Evolutionary conservation across 768 basidiomycete genomes (phyloP), one percentile per base, ranked within the genome.

Genomic region (Phaffia tasmanica): DNA sequence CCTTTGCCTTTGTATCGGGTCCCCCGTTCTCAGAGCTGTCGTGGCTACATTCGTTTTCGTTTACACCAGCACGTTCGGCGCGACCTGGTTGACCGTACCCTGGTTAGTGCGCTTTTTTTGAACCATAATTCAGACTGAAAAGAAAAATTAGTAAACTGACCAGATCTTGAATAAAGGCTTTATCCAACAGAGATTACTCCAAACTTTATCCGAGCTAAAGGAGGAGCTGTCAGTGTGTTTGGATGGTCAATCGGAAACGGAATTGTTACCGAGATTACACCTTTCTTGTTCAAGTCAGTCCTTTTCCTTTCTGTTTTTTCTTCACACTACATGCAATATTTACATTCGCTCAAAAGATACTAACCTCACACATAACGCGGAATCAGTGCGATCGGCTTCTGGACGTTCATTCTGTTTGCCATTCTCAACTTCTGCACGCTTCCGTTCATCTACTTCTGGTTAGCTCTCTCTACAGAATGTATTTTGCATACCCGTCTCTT

Each of bases 131-230:
- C 19, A 54, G 15, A 54, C 4, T 5, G 53, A 23, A 15, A 54
- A 30, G 23, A 9, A 54, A 30, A 54, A 4, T 16, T 51, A 51
- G 11, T 42, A 42, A 5, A 42, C 35, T 42, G 11, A 42, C 35
- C 35, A 15, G 15, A 54, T 3, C 9, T 49, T 35, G 27, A 29
- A 9, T 27, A 23, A 18, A 27, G 51, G 62, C 63, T 64, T 19
- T 72, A 70, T 23, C 71, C 71, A 2, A 67, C 70, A 0, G 71
- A 72, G 58, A 67, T 71, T 46, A 70, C 69, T 61, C 71, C 71
- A 3, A 48, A 63, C 11, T 69, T 69, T 56, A 62, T 72, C 7
- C 57, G 71, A 57, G 64, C 70, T 1, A 70, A 71, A 62, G 71
- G 71, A 18, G 61, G 68, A 42, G 70, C 70, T 3, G 59, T 67